These are phyloP conservation scores for Teunomyces atbi DNA, from an alignment of 805 yeast species.

Conservation along the genomic window DNA sequence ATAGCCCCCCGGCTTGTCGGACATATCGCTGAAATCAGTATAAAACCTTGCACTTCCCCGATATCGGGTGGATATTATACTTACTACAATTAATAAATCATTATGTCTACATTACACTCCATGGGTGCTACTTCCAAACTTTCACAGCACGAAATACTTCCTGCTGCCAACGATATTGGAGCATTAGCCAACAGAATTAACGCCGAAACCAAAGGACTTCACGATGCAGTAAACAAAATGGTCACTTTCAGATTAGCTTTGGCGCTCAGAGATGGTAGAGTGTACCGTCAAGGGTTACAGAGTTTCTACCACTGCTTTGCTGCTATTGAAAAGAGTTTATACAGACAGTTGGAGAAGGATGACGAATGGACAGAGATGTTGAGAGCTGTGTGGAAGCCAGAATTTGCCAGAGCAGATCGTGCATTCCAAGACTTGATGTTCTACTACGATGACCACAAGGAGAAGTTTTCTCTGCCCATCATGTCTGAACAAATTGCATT, in stretches of 20 bases:
- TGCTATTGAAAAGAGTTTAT: conserved; percentile 56
- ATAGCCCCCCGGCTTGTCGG: background rate
- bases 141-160: conserved; percentile 55
- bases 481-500: conserved; percentile 62
- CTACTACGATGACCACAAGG: conserved; percentile 55
- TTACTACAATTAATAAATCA: background rate
- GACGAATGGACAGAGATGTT: conserved; percentile 48
- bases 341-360: conserved; percentile 42
- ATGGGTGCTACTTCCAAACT: conserved; percentile 33
- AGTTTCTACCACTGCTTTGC: conserved; percentile 67
- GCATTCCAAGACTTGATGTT: conserved; percentile 64
- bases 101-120: background rate
- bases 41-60: background rate
- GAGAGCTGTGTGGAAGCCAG: conserved; percentile 64
- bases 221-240: conserved; percentile 66
- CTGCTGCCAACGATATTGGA: conserved; percentile 76
- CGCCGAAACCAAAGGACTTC: conserved; percentile 60
- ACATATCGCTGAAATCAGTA: conserved; percentile 1
- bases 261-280: conserved; percentile 71
- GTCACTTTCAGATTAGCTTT: conserved; percentile 70
- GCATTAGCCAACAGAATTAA: conserved; percentile 84
- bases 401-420: conserved; percentile 58
- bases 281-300: conserved; percentile 80
- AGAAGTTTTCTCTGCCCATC: conserved; percentile 57
- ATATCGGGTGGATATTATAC: background rate